Evolutionary conservation across 75 land plant genomes (phyloP).

Genomic region (Isoetes taiwanensis): DNA sequence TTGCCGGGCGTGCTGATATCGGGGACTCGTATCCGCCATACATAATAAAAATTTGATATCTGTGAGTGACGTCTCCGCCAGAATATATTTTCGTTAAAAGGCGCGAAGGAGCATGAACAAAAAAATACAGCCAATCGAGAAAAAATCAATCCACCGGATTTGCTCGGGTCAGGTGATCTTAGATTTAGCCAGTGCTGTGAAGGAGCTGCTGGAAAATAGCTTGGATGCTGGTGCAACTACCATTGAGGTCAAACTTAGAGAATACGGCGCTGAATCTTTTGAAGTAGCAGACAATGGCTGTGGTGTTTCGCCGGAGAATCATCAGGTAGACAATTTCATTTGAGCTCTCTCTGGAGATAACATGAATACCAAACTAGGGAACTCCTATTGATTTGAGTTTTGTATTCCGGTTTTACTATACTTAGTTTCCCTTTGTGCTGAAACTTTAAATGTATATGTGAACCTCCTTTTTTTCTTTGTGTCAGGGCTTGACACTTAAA

Average conservation of each 20-base stretch:
- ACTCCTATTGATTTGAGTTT: background rate
- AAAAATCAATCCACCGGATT: conserved; percentile 60
- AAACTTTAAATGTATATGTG: background rate
- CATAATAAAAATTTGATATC: no score
- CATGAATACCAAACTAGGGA: background rate
- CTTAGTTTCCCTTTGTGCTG: background rate
- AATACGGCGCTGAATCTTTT: conserved; percentile 59
- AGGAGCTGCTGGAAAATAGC: conserved; percentile 96
- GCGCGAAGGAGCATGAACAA: no score
- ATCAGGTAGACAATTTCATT: conserved; percentile 63
- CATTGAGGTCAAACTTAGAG: conserved; percentile 68
- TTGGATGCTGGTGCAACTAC: conserved; percentile 87
- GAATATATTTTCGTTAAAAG: no score
- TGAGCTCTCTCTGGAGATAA: no score
- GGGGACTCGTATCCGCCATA: no score
- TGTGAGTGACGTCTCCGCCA: no score
- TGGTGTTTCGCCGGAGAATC: conserved; percentile 78
- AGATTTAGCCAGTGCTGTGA: conserved; percentile 82
- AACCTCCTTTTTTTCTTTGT: background rate
- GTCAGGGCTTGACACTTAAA: conserved; percentile 78
- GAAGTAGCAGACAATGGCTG: conserved; percentile 86
- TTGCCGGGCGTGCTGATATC: no score
- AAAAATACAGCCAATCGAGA: conserved; percentile 56
- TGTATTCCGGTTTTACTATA: background rate
- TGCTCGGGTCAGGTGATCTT: conserved; percentile 91